Evolutionary conservation across 73 alveolate genomes (phyloP).

Genomic region (Tetrahymena elliotti): DNA sequence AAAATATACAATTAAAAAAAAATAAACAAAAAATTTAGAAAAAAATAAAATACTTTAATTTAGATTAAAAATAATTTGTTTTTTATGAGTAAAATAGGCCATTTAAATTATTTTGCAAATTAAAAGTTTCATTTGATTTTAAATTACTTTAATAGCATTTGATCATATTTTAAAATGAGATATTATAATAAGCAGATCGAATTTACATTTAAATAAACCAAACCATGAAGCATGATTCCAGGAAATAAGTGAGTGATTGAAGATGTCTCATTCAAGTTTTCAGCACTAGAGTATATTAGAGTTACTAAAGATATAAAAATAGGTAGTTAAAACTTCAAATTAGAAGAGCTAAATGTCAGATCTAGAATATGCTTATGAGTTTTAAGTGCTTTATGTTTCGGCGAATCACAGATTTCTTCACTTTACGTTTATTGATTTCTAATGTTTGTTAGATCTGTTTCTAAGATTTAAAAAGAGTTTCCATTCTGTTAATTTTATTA

Average conservation of each 20-base stretch:
- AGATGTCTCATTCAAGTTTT: not conserved
- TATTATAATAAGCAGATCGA: not conserved
- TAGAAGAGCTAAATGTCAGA: not conserved
- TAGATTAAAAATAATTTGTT: too few relatives aligned
- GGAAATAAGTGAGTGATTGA: not conserved
- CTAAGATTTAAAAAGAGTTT: not conserved
- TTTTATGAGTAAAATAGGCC: too few relatives aligned
- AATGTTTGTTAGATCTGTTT: not conserved
- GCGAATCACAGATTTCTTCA: not conserved
- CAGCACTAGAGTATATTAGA: not conserved
- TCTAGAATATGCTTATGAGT: not conserved
- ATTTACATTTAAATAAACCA: not conserved
- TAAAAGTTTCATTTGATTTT: not conserved
- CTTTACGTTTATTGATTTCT: not conserved
- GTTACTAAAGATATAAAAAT: not conserved
- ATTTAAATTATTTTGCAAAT: too few relatives aligned
- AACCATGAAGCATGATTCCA: not conserved
- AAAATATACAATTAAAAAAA: too few relatives aligned
- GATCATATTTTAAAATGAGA: not conserved
- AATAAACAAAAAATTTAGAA: too few relatives aligned
- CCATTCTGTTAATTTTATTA: not conserved
- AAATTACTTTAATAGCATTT: too few relatives aligned
- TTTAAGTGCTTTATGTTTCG: not conserved
- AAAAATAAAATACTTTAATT: too few relatives aligned
- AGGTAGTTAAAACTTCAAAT: not conserved